Conservation (phyloP, 768 basidiomycete species). For the Kwoniella botswanensis region DNA sequence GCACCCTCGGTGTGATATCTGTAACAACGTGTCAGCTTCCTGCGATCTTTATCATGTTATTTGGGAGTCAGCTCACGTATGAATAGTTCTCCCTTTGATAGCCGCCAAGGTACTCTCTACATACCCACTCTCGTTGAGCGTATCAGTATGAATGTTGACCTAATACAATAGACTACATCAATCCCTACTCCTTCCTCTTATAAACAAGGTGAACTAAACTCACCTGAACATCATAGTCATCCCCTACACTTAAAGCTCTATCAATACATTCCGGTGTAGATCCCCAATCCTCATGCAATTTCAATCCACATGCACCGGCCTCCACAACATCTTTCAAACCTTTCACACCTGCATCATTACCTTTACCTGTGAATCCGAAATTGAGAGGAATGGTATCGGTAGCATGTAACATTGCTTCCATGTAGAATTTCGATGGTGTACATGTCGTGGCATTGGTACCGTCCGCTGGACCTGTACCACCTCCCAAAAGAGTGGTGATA, state of each 20-base stretch:
- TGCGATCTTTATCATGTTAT: not conserved
- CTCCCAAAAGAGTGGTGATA: conserved; percentile 92
- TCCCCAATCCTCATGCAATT: conserved; percentile 98
- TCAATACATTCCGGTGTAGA: conserved; percentile 80
- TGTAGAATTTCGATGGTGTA: conserved; percentile 86
- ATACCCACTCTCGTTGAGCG: conserved; percentile 95
- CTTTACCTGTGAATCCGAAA: conserved; percentile 94
- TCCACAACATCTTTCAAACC: conserved; percentile 75
- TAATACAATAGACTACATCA: conserved; percentile 40
- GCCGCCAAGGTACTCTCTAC: conserved; percentile 93
- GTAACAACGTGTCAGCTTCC: not conserved
- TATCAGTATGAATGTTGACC: conserved; percentile 96
- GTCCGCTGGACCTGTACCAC: conserved; percentile 90
- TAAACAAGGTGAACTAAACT: conserved; percentile 26
- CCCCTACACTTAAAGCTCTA: conserved; percentile 77
- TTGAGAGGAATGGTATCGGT: conserved; percentile 90
- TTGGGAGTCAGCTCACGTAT: conserved; percentile 63
- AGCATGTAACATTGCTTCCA: conserved; percentile 87
- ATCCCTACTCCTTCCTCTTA: too few species aligned
- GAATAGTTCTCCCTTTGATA: conserved; percentile 87
- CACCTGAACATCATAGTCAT: conserved; percentile 93
- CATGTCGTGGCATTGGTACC: conserved; percentile 94
- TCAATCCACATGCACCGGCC: conserved; percentile 86
- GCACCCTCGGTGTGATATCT: conserved; percentile 93
- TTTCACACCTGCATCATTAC: conserved; percentile 79